These are phyloP conservation scores for Phylloporus rhodoxanthus DNA, from an alignment of 768 basidiomycete species.

Conservation along the genomic window DNA sequence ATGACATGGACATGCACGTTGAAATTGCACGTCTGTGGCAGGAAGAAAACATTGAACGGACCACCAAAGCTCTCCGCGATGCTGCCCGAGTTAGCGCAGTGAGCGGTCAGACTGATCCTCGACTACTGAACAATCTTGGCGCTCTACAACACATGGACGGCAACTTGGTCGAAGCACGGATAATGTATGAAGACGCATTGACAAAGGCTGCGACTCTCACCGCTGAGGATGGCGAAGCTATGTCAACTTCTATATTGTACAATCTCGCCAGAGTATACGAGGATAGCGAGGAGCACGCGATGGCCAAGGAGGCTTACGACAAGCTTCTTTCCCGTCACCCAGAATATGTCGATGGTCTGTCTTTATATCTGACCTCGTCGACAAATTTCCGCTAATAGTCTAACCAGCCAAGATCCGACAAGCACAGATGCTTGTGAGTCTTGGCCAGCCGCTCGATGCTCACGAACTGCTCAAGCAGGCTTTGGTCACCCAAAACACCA, in stretches of 20 bases:
- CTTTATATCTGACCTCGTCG: not conserved
- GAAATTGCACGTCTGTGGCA: slow-evolving; percentile 91
- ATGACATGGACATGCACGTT: slow-evolving; percentile 84
- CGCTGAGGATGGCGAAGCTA: slow-evolving; percentile 51
- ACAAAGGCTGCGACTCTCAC: slow-evolving; percentile 46
- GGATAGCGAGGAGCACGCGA: slow-evolving; percentile 62
- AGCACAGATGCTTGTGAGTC: slow-evolving; percentile 66
- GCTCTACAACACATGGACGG: slow-evolving; percentile 68
- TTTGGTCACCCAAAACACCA: slow-evolving; percentile 66
- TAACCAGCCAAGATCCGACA: slow-evolving; percentile 84
- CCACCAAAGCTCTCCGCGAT: slow-evolving; percentile 65
- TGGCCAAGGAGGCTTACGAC: slow-evolving; percentile 82
- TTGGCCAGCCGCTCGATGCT: slow-evolving; percentile 73
- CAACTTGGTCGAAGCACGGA: slow-evolving; percentile 48
- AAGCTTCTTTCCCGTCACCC: slow-evolving; percentile 87
- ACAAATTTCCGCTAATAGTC: slow-evolving; percentile 6
- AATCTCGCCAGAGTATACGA: slow-evolving; percentile 93
- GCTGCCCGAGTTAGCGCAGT: slow-evolving; percentile 61
- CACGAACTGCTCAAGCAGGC: slow-evolving; percentile 89
- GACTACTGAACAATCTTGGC: slow-evolving; percentile 77
- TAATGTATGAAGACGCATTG: slow-evolving; percentile 70
- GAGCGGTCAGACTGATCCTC: slow-evolving; percentile 49
- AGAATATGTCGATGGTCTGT: slow-evolving; percentile 91
- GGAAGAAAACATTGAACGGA: slow-evolving; percentile 68
- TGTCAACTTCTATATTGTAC: slow-evolving; percentile 81